These are phyloP conservation scores for Corinectria fuckeliana DNA, from an alignment of 2,329 filamentous ascomycete species.

Conservation along the genomic window DNA sequence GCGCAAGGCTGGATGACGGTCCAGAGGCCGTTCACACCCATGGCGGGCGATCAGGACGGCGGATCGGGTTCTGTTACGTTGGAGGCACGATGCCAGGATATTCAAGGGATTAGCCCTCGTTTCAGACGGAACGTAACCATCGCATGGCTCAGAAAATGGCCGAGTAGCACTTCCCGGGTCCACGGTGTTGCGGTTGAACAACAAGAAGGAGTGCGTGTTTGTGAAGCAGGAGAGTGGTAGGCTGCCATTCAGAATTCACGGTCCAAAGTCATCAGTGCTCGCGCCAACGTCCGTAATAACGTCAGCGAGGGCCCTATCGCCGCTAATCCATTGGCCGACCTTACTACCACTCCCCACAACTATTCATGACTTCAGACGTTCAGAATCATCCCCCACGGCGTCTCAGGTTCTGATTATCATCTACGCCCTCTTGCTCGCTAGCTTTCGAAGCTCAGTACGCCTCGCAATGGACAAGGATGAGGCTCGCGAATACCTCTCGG, in stretches of 20 bases:
- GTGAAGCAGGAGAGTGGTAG: not conserved
- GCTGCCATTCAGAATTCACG: constrained; percentile 18
- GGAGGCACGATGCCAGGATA: not conserved
- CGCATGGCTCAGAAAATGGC: not conserved
- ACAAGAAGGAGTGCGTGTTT: not conserved
- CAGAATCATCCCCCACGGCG: constrained; percentile 16
- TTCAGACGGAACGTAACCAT: not conserved
- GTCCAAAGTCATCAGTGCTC: not conserved
- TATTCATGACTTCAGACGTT: too few relatives aligned
- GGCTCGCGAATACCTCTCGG: constrained; percentile 62
- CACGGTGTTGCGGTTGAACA: not conserved
- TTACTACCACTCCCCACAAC: not conserved
- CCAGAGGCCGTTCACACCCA: constrained; percentile 99
- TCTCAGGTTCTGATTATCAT: constrained; percentile 10
- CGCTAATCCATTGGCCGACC: constrained; percentile 24
- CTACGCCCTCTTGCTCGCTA: constrained; percentile 1
- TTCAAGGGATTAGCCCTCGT: constrained; percentile 32
- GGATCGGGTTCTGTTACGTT: constrained; percentile 9
- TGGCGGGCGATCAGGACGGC: constrained; percentile 49
- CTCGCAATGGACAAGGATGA: constrained; percentile 56
- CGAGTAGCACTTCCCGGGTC: not conserved
- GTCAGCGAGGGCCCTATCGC: constrained; percentile 31
- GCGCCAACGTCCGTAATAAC: constrained; percentile 24
- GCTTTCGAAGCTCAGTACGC: constrained; percentile 1
- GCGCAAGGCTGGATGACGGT: constrained; percentile 94